These are phyloP conservation scores for Cornus controversa DNA, from an alignment of 148 eudicot species.

Conservation along the genomic window DNA sequence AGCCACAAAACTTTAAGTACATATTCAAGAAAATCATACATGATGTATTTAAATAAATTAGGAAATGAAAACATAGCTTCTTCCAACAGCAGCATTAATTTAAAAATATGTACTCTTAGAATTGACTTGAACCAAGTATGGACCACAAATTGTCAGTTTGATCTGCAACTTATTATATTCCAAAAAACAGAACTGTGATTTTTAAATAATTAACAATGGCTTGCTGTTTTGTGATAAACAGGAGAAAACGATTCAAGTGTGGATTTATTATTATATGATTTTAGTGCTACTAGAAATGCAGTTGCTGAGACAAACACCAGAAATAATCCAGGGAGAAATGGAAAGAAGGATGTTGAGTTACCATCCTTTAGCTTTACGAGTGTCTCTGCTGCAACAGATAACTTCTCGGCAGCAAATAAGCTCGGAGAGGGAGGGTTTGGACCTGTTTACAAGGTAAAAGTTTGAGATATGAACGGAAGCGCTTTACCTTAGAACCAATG, in stretches of 20 bases:
- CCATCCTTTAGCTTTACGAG: constrained; percentile 25
- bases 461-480: too few species aligned
- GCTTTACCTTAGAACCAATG: not conserved
- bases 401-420: constrained; percentile 13
- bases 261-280: constrained; percentile 20
- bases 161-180: too few species aligned
- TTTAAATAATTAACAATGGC: not conserved
- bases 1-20: not conserved
- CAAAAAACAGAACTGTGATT: too few species aligned
- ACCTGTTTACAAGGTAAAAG: constrained; percentile 14
- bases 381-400: constrained; percentile 21
- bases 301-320: not conserved
- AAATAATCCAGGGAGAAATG: not conserved
- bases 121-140: too few species aligned
- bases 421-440: constrained; percentile 17
- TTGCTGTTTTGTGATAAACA: constrained; percentile 5
- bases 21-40: not conserved
- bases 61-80: too few species aligned
- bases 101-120: too few species aligned
- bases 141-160: too few species aligned
- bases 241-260: constrained; percentile 1
- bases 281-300: not conserved
- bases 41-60: not conserved
- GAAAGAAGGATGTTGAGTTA: constrained; percentile 1
- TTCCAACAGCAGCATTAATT: too few species aligned